Evolutionary conservation across 2,329 filamentous ascomycete genomes (phyloP).

Genomic region (Cordyceps farinosa): DNA sequence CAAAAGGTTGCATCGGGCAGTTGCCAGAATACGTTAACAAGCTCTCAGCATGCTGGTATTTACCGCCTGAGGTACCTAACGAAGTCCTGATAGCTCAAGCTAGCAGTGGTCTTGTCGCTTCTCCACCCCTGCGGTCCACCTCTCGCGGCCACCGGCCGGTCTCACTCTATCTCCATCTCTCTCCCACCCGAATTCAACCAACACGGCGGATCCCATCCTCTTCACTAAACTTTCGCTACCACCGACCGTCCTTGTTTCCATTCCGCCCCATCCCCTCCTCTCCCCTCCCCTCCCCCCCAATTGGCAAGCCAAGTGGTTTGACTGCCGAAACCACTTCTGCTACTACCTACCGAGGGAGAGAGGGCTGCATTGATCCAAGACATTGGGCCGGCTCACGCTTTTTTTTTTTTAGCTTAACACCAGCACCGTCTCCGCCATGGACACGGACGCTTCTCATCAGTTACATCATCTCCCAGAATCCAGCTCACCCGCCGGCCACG

Average conservation of each 20-base stretch:
- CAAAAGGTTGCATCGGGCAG: too few species aligned
- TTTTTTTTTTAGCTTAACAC: conserved; percentile 9
- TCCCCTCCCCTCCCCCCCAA: conserved; percentile 5
- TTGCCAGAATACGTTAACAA: too few species aligned
- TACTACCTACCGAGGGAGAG: neutral
- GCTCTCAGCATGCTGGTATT: too few species aligned
- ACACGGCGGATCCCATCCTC: conserved; percentile 6
- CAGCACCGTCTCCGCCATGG: conserved; percentile 11
- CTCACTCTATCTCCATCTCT: neutral
- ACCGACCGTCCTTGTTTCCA: neutral
- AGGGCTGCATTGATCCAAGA: neutral
- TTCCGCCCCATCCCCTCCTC: conserved; percentile 2
- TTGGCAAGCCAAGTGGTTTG: neutral
- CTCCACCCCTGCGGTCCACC: neutral
- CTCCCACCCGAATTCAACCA: conserved; percentile 4
- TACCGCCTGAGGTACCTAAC: too few species aligned
- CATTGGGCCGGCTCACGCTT: neutral
- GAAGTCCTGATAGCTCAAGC: neutral
- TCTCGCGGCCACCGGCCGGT: neutral
- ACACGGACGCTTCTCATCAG: conserved; percentile 7
- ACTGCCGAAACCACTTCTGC: conserved; percentile 11
- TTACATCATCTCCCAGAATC: conserved; percentile 8
- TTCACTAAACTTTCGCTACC: conserved; percentile 3
- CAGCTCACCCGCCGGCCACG: neutral
- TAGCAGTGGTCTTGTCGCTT: neutral